A percentile compares a stretch with the other conserved stretches of the same genome.
Conservation (phyloP, 1,139 yeast species). For the Protomyces inundatus region DNA sequence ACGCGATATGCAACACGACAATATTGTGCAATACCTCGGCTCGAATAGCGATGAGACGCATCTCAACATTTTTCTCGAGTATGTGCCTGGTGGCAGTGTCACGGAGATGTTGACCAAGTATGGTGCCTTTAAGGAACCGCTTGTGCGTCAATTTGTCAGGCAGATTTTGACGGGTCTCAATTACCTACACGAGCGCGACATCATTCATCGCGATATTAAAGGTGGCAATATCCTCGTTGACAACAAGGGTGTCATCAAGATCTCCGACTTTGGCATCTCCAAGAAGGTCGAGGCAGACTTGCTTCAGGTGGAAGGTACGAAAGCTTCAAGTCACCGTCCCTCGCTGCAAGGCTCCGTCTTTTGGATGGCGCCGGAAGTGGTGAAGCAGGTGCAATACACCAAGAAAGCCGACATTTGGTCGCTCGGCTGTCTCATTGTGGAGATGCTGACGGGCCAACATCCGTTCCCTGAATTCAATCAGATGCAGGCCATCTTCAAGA, state of each 20-base stretch:
- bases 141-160: conserved; percentile 65
- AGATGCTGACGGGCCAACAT: conserved; percentile 91
- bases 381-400: conserved; percentile 81
- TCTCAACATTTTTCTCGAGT: conserved; percentile 51
- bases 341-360: conserved; percentile 90
- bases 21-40: conserved; percentile 80
- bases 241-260: conserved; percentile 88
- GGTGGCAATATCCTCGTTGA: conserved; percentile 90
- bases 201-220: conserved; percentile 89
- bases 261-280: conserved; percentile 91
- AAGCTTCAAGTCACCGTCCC: conserved; percentile 53
- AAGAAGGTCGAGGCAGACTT: conserved; percentile 54
- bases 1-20: conserved; percentile 88
- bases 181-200: conserved; percentile 80
- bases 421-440: conserved; percentile 82
- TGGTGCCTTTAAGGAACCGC: conserved; percentile 76
- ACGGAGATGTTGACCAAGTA: conserved; percentile 77
- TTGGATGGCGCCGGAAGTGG: conserved; percentile 99
- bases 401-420: conserved; percentile 95
- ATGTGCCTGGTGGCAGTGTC: conserved; percentile 96
- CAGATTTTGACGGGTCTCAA: conserved; percentile 82
- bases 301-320: conserved; percentile 32
- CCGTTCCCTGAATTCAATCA: conserved; percentile 92
- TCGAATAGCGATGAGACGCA: conserved; percentile 27
- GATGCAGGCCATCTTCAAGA: conserved; percentile 92